Evolutionary conservation across 768 basidiomycete genomes (phyloP).

Genomic region (Auricularia sp.): DNA sequence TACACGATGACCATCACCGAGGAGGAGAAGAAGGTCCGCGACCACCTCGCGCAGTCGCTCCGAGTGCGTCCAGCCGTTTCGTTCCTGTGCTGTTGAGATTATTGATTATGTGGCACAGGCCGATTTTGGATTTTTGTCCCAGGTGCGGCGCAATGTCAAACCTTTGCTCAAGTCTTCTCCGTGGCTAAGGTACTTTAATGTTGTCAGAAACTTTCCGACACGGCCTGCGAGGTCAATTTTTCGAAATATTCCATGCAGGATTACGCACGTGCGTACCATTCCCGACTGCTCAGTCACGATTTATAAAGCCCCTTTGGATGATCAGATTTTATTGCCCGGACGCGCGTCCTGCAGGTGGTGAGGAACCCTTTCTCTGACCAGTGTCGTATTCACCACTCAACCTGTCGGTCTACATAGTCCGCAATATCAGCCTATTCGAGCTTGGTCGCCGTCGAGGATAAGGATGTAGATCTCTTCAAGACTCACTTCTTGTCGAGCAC

Average conservation of each 20-base stretch:
- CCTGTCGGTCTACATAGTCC: constrained; percentile 5
- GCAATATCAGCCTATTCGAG: constrained; percentile 16
- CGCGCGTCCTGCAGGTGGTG: constrained; percentile 13
- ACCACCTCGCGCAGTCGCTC: constrained; percentile 16
- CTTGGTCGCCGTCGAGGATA: constrained; percentile 10
- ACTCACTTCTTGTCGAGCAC: constrained; percentile 12
- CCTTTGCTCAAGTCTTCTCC: too few relatives aligned
- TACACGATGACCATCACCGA: constrained; percentile 18
- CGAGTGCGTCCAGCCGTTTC: constrained; percentile 7
- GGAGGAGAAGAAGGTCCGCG: constrained; percentile 17
- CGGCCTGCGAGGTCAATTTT: constrained; percentile 20
- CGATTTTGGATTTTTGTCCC: constrained; percentile 19
- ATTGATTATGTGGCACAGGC: constrained; percentile 7
- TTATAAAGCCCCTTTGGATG: not conserved
- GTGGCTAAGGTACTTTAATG: too few relatives aligned
- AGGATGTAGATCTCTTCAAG: constrained; percentile 13
- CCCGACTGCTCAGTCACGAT: not conserved
- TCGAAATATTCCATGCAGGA: constrained; percentile 17
- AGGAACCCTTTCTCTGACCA: not conserved
- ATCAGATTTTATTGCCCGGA: constrained; percentile 10
- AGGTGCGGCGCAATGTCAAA: not conserved
- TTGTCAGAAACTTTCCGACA: constrained; percentile 13
- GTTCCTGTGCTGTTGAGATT: not conserved
- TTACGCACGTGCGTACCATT: constrained; percentile 2
- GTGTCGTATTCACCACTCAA: not conserved